phyloP scores from a whole-genome alignment of 257 asterid genomes.

The Salvia splendens region DNA sequence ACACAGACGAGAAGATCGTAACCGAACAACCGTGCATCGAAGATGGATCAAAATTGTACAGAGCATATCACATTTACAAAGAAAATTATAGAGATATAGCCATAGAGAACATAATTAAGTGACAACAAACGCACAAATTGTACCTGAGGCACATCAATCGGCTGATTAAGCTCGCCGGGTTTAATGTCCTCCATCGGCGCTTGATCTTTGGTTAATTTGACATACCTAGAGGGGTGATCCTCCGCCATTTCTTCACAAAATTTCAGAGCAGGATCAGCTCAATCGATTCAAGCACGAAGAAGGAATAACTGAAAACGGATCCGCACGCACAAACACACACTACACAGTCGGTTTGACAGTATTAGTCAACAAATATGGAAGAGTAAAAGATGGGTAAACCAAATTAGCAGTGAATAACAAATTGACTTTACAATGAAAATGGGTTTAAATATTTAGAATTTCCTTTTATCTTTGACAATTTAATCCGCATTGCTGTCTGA shows the following conservation, averaged over 20 bases:
- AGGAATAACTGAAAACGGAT: background rate
- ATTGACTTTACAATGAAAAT: no score
- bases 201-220: constrained; percentile 84
- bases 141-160: constrained; percentile 88
- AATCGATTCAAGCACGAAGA: background rate
- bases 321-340: constrained; percentile 10
- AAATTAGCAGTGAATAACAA: no score
- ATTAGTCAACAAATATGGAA: no score
- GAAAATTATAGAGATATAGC: background rate
- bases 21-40: constrained; percentile 17
- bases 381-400: no score
- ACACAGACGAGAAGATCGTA: background rate
- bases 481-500: no score
- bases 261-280: constrained; percentile 24
- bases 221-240: constrained; percentile 85
- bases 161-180: constrained; percentile 98
- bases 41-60: constrained; percentile 21
- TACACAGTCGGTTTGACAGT: constrained; percentile 25
- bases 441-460: no score
- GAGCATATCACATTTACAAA: background rate
- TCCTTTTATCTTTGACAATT: no score
- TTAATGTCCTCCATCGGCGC: constrained; percentile 75
- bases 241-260: constrained; percentile 60
- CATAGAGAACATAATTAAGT: background rate
- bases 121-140: background rate